These are phyloP conservation scores for Phytopythium helicoides DNA, from an alignment of 352 stramenopile genomes.

Conservation along the genomic window DNA sequence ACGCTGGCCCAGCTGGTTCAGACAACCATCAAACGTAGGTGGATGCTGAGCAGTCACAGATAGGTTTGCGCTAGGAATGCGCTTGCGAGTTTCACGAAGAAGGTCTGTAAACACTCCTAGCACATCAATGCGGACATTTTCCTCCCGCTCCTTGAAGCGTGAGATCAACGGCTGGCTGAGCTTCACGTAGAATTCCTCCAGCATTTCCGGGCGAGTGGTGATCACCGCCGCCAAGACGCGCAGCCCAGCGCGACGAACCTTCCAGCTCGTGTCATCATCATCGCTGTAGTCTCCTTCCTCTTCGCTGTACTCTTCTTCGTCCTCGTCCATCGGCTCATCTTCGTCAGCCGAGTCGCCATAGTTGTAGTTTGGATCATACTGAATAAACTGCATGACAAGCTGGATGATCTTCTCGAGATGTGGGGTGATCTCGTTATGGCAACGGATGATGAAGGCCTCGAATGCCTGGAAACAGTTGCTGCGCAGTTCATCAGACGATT, in stretches of 20 bases:
- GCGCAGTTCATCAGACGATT: constrained; percentile 93
- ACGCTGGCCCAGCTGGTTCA: constrained; percentile 56
- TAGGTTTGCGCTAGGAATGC: constrained; percentile 32
- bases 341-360: constrained; percentile 94
- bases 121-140: constrained; percentile 98
- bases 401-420: constrained; percentile 93
- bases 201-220: constrained; percentile 78
- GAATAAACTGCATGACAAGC: constrained; percentile 92
- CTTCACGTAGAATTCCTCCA: constrained; percentile 83
- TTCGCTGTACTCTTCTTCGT: constrained; percentile 81
- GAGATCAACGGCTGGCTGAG: constrained; percentile 83
- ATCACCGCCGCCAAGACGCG: constrained; percentile 94
- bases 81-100: constrained; percentile 72
- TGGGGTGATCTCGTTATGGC: constrained; percentile 94
- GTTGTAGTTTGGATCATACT: constrained; percentile 99
- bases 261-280: constrained; percentile 97
- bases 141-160: constrained; percentile 96
- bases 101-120: constrained; percentile 94
- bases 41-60: constrained; percentile 14
- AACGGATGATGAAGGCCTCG: constrained; percentile 96
- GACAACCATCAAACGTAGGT: constrained; percentile 36
- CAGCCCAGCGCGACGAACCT: constrained; percentile 91
- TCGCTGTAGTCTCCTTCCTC: constrained; percentile 90
- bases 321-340: constrained; percentile 83
- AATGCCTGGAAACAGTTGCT: constrained; percentile 99